Evolutionary conservation across 306 rosid genomes (phyloP).

Genomic region (Hylodesmum podocarpum): DNA sequence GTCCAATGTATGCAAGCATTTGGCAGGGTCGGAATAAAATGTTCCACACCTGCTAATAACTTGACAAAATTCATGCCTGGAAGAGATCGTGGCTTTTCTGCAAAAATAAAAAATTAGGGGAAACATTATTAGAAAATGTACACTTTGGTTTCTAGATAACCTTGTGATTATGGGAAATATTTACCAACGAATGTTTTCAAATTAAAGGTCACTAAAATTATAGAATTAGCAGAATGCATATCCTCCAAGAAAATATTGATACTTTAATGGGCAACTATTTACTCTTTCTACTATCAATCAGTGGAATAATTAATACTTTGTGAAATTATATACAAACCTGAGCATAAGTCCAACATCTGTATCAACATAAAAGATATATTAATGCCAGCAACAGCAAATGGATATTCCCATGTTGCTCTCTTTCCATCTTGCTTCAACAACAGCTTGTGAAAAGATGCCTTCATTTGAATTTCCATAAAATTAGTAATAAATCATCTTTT

Average conservation of each 20-base stretch:
- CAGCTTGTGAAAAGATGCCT: constrained; percentile 93
- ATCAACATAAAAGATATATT: constrained; percentile 87
- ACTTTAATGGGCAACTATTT: not conserved
- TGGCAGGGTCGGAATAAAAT: constrained; percentile 3
- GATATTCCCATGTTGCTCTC: constrained; percentile 95
- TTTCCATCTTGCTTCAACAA: constrained; percentile 77
- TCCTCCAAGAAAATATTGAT: not conserved
- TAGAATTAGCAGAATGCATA: not conserved
- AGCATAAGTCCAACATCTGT: constrained; percentile 79
- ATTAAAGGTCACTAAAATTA: not conserved
- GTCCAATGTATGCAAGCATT: constrained; percentile 12
- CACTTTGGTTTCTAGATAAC: not conserved
- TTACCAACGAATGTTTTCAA: not conserved
- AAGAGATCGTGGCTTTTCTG: constrained; percentile 81
- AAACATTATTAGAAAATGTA: constrained; percentile 12
- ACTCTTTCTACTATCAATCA: not conserved
- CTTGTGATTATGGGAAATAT: constrained; percentile 12
- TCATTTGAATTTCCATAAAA: constrained; percentile 66
- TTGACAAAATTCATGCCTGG: constrained; percentile 79
- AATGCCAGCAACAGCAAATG: constrained; percentile 96
- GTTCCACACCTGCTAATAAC: constrained; percentile 69
- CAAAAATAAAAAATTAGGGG: constrained; percentile 2
- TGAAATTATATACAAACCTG: constrained; percentile 50
- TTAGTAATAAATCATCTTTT: constrained; percentile 57
- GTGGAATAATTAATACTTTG: not conserved